Evolutionary conservation across 1,284 basidiomycete genomes (phyloP), one percentile per base, ranked within the genome.

Genomic region (Tilletia setariae): DNA sequence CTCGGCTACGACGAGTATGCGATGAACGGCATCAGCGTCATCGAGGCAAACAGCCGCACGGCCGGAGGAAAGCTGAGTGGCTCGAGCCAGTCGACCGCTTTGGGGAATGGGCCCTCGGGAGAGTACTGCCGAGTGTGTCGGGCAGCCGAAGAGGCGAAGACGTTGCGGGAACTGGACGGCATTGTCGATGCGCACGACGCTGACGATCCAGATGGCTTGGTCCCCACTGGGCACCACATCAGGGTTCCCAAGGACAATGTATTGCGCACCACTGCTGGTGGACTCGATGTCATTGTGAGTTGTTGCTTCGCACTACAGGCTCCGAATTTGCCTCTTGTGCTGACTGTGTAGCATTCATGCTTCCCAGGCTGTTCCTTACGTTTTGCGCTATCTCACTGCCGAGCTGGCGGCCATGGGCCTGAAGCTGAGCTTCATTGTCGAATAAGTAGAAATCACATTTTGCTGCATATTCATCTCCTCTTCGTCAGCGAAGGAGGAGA

Each of bases 361-460:
- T 28, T 28, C 15, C n/a, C 42, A 68, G 66, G 95, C 95, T 6
- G 89, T 99, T 28, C 96, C 96, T 6, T 99, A 93, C 81, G 95
- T 97, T 53, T 76, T 82, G 67, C 76, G 77, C 68, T 82, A 84
- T 72, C 82, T 87, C 15, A 85, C 86, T 40, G 86, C 86, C 16
- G 87, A 88, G 79, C 83, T 88, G 77, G 86, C 86, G 13, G 85
- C 85, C 46, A 87, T 87, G 86, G 86, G 86, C 65, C 86, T 88
- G 77, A 82, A 84, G 76, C 82, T 87, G 66, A 74, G 77, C 66
- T 79, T 83, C 62, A 72, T 74, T 35, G 62, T 79, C 23, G 69
- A 51, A 28, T 73, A 40, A 35, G 6, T 6, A 23, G 46, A 49
- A 19, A 23, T 49, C 19, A 61, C 56, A 15, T 32, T 61, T 30